Base-by-base conservation (phyloP, 2,329 filamentous ascomycete genomes). In the Amphichorda felina region DNA sequence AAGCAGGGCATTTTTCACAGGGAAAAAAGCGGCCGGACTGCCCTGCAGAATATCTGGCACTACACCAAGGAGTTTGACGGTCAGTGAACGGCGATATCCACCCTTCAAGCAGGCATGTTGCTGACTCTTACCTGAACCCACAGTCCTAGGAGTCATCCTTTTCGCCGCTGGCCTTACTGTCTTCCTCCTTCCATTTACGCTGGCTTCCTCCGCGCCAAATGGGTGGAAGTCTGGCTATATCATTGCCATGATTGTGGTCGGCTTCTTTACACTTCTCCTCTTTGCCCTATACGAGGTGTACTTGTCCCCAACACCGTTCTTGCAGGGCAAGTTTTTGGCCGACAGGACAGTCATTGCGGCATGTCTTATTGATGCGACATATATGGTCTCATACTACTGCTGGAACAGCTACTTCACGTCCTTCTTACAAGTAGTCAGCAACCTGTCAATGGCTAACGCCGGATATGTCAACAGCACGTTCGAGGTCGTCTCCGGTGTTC, bases 121-220 rank as follows among this genome's bases (percentile, higher is more conserved):
- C 14, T 11, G 22, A 28, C 9, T 28, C 4, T 9, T 9, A 10
- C n/a, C n/a, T n/a, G n/a, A n/a, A n/a, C n/a, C n/a, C n/a, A 26
- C 10, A 58, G 54, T 66, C 4, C 41, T 70, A 4, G 75, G 76
- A 1, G 63, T 79, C 21, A 38, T 79, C 19, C 53, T 81, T 5
- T 66, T 80, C 44, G 63, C 67, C 4, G 59, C 54, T 4, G 77
- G 75, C 5, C 62, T 79, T 15, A 63, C 66, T 2, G 50, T 79
- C 13, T 76, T 83, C 47, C 55, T 83, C 11, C 64, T 84, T 0
- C 78, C 79, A 1, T 74, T 84, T 48, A 78, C 66, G 4, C 60
- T 83, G 11, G 64, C 68, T 14, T 42, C 45, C 7, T 46, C 50
- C 3, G 63, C 67, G 0, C 63, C 63, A 11, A 50, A 66, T 30